Conservation (phyloP, 371 early-diverging fungal species). For the Circinella minor region DNA sequence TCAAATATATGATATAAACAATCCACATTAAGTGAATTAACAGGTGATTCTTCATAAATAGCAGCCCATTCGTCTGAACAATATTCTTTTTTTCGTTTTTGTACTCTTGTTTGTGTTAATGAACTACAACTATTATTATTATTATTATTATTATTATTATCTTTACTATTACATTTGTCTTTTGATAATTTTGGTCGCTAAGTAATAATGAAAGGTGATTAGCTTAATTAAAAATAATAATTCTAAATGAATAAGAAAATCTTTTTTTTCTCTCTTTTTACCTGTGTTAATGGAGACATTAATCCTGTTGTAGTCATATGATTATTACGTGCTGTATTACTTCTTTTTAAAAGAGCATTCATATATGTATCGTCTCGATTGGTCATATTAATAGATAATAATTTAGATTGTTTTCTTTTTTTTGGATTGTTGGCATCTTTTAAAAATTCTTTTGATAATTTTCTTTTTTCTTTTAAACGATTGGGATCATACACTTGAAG, state of each 20-base stretch:
- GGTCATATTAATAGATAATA: not conserved
- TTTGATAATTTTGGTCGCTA: too few species aligned
- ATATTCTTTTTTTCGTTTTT: not conserved
- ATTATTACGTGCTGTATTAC: not conserved
- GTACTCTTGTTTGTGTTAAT: not conserved
- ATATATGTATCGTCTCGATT: not conserved
- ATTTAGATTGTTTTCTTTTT: not conserved
- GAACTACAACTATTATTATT: too few species aligned
- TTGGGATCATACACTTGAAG: not conserved
- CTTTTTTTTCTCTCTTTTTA: not conserved
- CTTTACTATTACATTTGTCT: too few species aligned
- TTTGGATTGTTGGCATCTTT: not conserved
- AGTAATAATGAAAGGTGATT: too few species aligned
- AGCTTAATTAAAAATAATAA: too few species aligned
- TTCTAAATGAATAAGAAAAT: too few species aligned
- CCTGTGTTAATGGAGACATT: not conserved
- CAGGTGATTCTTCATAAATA: not conserved
- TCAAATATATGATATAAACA: constrained; percentile 19
- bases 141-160: too few species aligned
- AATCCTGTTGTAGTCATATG: not conserved
- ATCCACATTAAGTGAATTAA: constrained; percentile 9
- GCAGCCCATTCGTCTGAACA: not conserved
- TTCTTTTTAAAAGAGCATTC: not conserved
- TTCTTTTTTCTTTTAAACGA: not conserved
- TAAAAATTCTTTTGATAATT: too few species aligned